These are phyloP conservation scores for Phytophthora agathidicida DNA, from an alignment of 352 stramenopile species.

Conservation along the genomic window DNA sequence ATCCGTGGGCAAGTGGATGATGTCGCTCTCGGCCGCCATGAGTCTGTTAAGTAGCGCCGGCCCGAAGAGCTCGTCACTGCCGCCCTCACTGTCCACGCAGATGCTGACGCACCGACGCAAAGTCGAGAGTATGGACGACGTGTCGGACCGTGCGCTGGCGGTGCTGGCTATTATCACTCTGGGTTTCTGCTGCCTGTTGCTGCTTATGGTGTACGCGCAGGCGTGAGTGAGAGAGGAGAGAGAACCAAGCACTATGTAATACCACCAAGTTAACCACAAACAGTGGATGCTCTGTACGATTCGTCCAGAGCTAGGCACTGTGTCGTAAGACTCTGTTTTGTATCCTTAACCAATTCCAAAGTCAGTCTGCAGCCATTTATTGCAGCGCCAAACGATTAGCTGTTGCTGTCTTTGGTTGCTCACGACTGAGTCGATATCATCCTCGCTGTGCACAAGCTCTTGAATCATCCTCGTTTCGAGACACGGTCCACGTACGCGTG, in stretches of 20 bases:
- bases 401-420: too few species aligned
- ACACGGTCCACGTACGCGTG: conserved; percentile 81
- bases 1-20: conserved; percentile 29
- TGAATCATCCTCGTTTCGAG: conserved; percentile 47
- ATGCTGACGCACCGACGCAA: conserved; percentile 25
- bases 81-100: conserved; percentile 25
- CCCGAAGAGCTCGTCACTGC: conserved; percentile 20
- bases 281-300: background rate
- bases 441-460: too few species aligned
- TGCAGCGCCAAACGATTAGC: too few species aligned
- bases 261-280: conserved; percentile 11
- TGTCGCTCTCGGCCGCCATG: conserved; percentile 33
- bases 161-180: conserved; percentile 40
- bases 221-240: conserved; percentile 10
- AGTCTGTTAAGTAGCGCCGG: conserved; percentile 14
- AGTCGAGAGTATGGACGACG: conserved; percentile 32
- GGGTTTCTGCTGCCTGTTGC: conserved; percentile 35
- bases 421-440: too few species aligned
- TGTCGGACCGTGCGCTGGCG: conserved; percentile 41
- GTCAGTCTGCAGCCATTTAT: too few species aligned
- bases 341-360: too few species aligned
- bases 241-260: conserved; percentile 11
- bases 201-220: conserved; percentile 42
- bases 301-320: too few species aligned
- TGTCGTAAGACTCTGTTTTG: too few species aligned